Evolutionary conservation across 2,329 filamentous ascomycete genomes (phyloP).

Genomic region (Dryadomyces sulphureus): DNA sequence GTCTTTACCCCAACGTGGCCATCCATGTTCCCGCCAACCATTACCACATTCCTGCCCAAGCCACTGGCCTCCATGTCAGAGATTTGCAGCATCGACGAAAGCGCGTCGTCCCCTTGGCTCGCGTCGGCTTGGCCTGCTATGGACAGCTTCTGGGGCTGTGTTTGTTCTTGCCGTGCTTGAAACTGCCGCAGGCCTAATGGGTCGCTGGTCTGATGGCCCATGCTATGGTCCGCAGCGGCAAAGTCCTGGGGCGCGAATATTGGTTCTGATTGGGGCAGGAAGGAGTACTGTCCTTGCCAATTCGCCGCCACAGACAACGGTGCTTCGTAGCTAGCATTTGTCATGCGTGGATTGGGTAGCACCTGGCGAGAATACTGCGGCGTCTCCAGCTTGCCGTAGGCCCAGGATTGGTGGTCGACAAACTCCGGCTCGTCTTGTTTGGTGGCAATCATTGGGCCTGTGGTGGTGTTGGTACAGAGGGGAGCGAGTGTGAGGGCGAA

Average conservation of each 20-base stretch:
- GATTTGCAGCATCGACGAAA: slow-evolving; percentile 21
- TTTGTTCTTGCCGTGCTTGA: slow-evolving; percentile 18
- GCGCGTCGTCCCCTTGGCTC: slow-evolving; percentile 9
- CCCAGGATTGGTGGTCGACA: slow-evolving; percentile 34
- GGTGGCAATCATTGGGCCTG: slow-evolving; percentile 37
- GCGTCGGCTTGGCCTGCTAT: slow-evolving; percentile 16
- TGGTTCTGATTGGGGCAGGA: slow-evolving; percentile 29
- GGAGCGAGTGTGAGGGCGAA: no score
- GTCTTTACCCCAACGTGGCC: slow-evolving; percentile 27
- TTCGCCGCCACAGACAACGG: slow-evolving; percentile 38
- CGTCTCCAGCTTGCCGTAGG: slow-evolving; percentile 35
- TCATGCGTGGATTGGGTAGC: slow-evolving; percentile 37
- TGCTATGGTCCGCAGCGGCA: no score
- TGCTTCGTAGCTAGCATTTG: slow-evolving; percentile 33
- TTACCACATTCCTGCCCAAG: slow-evolving; percentile 13
- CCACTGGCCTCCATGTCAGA: slow-evolving; percentile 19
- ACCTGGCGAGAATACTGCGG: slow-evolving; percentile 24
- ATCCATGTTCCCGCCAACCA: slow-evolving; percentile 11
- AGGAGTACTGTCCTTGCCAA: slow-evolving; percentile 41
- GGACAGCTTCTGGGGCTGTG: not conserved
- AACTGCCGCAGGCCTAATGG: slow-evolving; percentile 17
- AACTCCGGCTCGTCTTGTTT: slow-evolving; percentile 38
- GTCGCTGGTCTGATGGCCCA: no score
- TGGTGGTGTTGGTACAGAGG: not conserved
- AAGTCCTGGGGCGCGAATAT: slow-evolving; percentile 28